Evolutionary conservation across 768 basidiomycete species (phyloP).

Genomic region (Suillus paluster): DNA sequence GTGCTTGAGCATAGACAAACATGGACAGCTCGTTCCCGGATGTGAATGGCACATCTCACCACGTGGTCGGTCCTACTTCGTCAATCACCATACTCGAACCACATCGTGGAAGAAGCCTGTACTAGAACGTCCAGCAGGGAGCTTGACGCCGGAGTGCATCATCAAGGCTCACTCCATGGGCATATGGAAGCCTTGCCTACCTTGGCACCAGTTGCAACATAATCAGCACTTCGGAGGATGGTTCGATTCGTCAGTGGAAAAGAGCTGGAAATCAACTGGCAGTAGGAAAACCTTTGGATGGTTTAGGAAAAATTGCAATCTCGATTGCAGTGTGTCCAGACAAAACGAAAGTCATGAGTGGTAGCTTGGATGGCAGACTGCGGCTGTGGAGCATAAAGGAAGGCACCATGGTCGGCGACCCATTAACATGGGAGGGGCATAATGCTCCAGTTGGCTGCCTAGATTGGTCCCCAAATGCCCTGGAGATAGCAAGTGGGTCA

Average conservation of each 20-base stretch:
- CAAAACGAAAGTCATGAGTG: not conserved
- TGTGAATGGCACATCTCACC: not conserved
- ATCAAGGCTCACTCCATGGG: not conserved
- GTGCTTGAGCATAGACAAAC: not conserved
- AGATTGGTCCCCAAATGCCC: conserved; percentile 18
- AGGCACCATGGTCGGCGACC: not conserved
- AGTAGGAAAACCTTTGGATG: not conserved
- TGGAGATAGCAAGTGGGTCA: conserved; percentile 16
- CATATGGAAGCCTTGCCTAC: not conserved
- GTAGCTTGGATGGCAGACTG: not conserved
- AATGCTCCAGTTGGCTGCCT: conserved; percentile 1
- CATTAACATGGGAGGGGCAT: conserved; percentile 1
- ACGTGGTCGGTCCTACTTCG: not conserved
- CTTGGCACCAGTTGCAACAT: not conserved
- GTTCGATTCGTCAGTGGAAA: not conserved
- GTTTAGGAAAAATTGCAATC: not conserved
- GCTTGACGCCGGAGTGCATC: no score
- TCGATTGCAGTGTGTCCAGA: not conserved
- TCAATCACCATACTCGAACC: not conserved
- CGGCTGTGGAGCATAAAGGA: not conserved
- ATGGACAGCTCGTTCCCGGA: not conserved
- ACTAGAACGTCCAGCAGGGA: no score
- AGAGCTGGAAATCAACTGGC: not conserved
- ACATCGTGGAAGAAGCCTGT: not conserved
- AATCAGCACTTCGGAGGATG: no score